Evolutionary conservation across 2,329 filamentous ascomycete species (phyloP).

Genomic region (Pseudocercospora musae): DNA sequence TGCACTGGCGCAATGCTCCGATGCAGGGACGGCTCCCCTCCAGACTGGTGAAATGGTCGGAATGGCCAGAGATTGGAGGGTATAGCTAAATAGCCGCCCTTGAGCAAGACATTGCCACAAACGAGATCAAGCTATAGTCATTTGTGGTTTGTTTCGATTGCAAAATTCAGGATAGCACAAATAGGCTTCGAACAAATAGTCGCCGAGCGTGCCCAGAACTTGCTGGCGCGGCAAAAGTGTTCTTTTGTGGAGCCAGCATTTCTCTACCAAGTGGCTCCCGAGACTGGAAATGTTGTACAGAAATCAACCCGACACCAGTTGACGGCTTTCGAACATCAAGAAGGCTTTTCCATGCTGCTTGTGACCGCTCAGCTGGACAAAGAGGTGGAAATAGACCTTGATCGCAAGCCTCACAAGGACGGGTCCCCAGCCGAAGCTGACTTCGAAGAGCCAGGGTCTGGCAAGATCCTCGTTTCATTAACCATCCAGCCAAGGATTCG

Average conservation of each 20-base stretch:
- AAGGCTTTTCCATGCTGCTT: not conserved
- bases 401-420: not conserved
- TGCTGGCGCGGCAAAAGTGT: not conserved
- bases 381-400: not conserved
- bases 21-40: not conserved
- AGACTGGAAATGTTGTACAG: not conserved
- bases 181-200: not conserved
- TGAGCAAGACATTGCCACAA: not conserved
- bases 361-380: not conserved
- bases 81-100: not conserved
- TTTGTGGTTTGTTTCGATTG: not conserved
- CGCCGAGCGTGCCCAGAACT: not conserved
- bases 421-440: not conserved
- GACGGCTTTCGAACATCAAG: not conserved
- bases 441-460: not conserved
- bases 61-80: not conserved
- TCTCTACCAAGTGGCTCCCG: not conserved
- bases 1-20: not conserved
- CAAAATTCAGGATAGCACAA: not conserved
- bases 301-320: not conserved
- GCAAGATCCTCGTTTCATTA: not conserved
- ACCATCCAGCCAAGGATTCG: not conserved
- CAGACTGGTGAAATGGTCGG: not conserved
- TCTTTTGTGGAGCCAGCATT: not conserved
- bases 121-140: not conserved